These are phyloP conservation scores for Penicillium sp. DNA, from an alignment of 2,329 filamentous ascomycete species.

Conservation along the genomic window DNA sequence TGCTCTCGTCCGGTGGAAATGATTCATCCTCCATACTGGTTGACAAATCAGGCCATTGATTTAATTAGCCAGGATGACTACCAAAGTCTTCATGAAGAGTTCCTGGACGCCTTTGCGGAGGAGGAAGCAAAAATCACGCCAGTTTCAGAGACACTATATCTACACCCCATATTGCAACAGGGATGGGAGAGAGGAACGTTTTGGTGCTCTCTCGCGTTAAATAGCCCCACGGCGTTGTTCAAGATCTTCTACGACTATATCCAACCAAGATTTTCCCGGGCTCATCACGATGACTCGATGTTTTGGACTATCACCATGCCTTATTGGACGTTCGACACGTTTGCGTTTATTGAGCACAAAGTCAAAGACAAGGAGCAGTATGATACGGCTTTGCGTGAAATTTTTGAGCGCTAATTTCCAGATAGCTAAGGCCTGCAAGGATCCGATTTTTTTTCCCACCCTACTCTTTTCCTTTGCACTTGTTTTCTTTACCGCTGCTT, in stretches of 20 bases:
- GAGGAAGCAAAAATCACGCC: not conserved
- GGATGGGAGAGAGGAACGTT: slow-evolving; percentile 16
- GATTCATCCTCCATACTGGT: slow-evolving; percentile 26
- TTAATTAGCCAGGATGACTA: slow-evolving; percentile 12
- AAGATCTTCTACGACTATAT: slow-evolving; percentile 17
- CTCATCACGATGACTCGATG: not conserved
- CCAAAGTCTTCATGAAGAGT: slow-evolving; percentile 10
- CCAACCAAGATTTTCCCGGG: slow-evolving; percentile 2
- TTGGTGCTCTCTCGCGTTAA: slow-evolving; percentile 17
- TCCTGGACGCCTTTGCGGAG: slow-evolving; percentile 16
- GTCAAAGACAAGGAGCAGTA: not conserved
- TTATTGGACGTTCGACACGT: not conserved
- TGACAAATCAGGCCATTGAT: slow-evolving; percentile 20
- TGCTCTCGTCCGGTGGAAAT: slow-evolving; percentile 24
- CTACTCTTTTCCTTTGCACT: too few relatives aligned
- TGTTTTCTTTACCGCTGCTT: too few relatives aligned
- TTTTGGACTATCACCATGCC: not conserved
- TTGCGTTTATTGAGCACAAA: not conserved
- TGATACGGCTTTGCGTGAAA: not conserved
- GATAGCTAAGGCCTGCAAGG: too few relatives aligned
- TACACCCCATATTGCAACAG: slow-evolving; percentile 8
- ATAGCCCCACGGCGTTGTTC: slow-evolving; percentile 18
- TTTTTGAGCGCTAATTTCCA: too few relatives aligned
- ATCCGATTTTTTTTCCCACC: too few relatives aligned
- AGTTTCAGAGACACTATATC: too few relatives aligned